phyloP scores from a whole-genome alignment of 1,284 basidiomycete genomes.

The Neolentinus lepideus region DNA sequence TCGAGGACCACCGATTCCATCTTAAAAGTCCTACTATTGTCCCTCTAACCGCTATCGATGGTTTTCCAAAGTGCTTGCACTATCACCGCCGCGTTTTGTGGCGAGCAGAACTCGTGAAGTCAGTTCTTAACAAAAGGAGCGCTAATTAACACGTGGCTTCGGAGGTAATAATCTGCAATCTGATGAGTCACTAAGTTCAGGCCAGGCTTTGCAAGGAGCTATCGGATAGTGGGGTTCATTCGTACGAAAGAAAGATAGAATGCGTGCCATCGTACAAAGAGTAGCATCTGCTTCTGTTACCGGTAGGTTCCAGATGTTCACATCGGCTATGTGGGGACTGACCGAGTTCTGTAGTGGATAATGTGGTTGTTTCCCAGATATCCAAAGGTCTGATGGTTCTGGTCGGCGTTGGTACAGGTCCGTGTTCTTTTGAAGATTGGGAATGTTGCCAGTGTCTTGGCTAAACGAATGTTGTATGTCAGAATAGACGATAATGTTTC shows the following conservation, averaged over 20 bases:
- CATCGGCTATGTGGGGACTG: conserved; percentile 2
- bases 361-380: conserved; percentile 70
- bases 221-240: too few species aligned
- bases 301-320: conserved; percentile 32
- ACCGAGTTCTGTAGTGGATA: conserved; percentile 45
- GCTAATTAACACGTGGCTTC: neutral
- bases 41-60: neutral
- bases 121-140: neutral
- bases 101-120: neutral
- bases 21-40: conserved; percentile 9
- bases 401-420: conserved; percentile 80
- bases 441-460: conserved; percentile 8
- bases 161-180: neutral
- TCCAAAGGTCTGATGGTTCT: conserved; percentile 81
- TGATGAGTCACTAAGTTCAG: neutral
- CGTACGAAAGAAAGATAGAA: too few species aligned
- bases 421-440: conserved; percentile 15
- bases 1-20: conserved; percentile 70
- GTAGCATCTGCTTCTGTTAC: conserved; percentile 70
- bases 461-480: conserved; percentile 13
- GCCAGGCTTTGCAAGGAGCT: neutral
- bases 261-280: conserved; percentile 76
- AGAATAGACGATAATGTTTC: conserved; percentile 67
- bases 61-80: neutral
- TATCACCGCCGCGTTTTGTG: neutral